Percentiles rank a stretch among this genome's conserved stretches.
Evolutionary conservation across 148 eudicot genomes (phyloP).

Genomic region (Nepenthes gracilis): DNA sequence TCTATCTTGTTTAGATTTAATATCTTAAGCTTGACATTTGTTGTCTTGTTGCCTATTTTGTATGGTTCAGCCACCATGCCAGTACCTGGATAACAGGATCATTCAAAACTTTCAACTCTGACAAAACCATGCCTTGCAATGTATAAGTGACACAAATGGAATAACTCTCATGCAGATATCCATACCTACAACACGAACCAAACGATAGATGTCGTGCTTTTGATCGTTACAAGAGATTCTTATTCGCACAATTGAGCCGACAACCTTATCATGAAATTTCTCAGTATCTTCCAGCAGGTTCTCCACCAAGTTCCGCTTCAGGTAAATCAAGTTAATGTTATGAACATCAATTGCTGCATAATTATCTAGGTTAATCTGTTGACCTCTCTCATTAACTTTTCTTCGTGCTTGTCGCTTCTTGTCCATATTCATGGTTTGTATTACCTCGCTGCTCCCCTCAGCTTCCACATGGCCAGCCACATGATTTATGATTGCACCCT

Average conservation of each 20-base stretch:
- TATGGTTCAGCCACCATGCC: slow-evolving; percentile 51
- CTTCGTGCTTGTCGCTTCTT: slow-evolving; percentile 44
- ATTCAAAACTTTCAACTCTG: neutral
- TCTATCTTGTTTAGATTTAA: slow-evolving; percentile 83
- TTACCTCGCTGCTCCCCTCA: slow-evolving; percentile 27
- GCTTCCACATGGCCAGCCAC: slow-evolving; percentile 26
- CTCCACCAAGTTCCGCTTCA: slow-evolving; percentile 66
- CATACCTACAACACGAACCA: slow-evolving; percentile 87
- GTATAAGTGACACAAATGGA: neutral
- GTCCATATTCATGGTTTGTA: slow-evolving; percentile 27
- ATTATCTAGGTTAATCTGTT: slow-evolving; percentile 43
- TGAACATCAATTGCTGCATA: slow-evolving; percentile 88
- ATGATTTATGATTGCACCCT: slow-evolving; percentile 37
- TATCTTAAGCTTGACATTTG: slow-evolving; percentile 63
- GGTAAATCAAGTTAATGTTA: slow-evolving; percentile 73
- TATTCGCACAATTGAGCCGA: slow-evolving; percentile 86
- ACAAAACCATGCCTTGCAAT: neutral
- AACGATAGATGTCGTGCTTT: slow-evolving; percentile 78
- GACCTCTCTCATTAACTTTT: slow-evolving; percentile 41
- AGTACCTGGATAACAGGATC: slow-evolving; percentile 37
- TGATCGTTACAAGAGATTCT: slow-evolving; percentile 62
- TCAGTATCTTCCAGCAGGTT: slow-evolving; percentile 39
- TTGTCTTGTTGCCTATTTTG: slow-evolving; percentile 44
- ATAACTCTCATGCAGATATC: slow-evolving; percentile 1
- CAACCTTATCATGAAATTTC: slow-evolving; percentile 67